Evolutionary conservation across 331 rosid genomes (phyloP).

Genomic region (Malus hybrid): DNA sequence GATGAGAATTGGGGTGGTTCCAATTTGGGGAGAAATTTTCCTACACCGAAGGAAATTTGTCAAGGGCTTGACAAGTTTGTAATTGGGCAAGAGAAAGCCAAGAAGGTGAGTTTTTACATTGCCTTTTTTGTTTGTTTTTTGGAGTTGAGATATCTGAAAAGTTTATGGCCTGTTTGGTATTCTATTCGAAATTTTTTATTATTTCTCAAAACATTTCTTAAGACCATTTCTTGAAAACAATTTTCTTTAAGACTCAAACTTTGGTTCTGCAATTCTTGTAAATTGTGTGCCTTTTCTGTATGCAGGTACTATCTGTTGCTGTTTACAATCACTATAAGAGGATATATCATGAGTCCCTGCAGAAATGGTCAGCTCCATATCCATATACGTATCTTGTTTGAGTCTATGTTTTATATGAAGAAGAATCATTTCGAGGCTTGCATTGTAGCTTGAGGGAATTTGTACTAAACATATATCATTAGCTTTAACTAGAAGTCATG

Average conservation of each 20-base stretch:
- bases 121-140: not conserved
- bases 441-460: not conserved
- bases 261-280: not conserved
- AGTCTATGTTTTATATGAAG: not conserved
- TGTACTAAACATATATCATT: not conserved
- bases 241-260: too few relatives aligned
- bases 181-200: too few relatives aligned
- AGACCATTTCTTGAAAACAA: too few relatives aligned
- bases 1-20: conserved; percentile 92
- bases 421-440: not conserved
- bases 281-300: too few relatives aligned
- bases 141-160: not conserved
- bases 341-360: conserved; percentile 50
- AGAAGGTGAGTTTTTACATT: conserved; percentile 44
- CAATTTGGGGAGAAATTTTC: conserved; percentile 62
- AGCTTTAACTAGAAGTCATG: not conserved
- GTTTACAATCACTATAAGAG: conserved; percentile 97
- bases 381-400: conserved; percentile 5
- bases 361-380: conserved; percentile 51
- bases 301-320: conserved; percentile 85
- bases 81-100: conserved; percentile 92
- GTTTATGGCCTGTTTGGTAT: not conserved
- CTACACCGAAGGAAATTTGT: conserved; percentile 88
- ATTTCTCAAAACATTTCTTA: too few relatives aligned
- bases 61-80: conserved; percentile 91